phyloP scores from a whole-genome alignment of 345 rosid species.

The Raphanus raphanistrum region DNA sequence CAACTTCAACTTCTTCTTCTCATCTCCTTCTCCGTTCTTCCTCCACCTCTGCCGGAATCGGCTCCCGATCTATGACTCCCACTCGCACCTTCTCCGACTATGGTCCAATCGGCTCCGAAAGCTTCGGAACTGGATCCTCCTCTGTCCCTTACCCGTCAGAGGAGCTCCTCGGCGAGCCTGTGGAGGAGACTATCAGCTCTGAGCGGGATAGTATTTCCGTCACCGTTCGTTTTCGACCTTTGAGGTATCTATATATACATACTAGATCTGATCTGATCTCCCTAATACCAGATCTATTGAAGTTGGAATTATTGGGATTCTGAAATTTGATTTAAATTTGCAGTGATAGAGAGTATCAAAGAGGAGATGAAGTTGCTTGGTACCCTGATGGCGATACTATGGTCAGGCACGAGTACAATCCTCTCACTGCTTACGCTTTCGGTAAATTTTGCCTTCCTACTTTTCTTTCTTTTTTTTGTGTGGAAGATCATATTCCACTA shows the following conservation, averaged over 20 bases:
- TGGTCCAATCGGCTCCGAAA: constrained; percentile 39
- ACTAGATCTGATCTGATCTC: constrained; percentile 39
- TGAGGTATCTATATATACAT: constrained; percentile 57
- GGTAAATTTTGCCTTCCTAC: constrained; percentile 44
- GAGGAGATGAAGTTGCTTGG: constrained; percentile 98
- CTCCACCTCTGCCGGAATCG: constrained; percentile 53
- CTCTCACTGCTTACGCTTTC: constrained; percentile 80
- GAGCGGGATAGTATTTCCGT: constrained; percentile 93
- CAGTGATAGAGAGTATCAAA: constrained; percentile 91
- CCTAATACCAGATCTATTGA: constrained; percentile 50
- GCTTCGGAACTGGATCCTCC: constrained; percentile 46
- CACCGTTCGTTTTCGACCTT: constrained; percentile 91
- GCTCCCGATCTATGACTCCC: constrained; percentile 85
- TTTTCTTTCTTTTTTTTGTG: background rate
- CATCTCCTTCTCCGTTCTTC: constrained; percentile 41
- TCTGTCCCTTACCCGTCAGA: constrained; percentile 64
- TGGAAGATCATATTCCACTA: background rate
- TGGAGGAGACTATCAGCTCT: constrained; percentile 58
- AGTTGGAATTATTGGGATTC: background rate
- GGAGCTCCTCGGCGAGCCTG: constrained; percentile 64
- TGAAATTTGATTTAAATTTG: constrained; percentile 20
- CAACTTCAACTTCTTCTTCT: constrained; percentile 49
- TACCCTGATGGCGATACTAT: constrained; percentile 89
- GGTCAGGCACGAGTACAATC: constrained; percentile 87
- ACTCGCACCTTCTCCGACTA: constrained; percentile 68